Percentiles rank a stretch among this genome's conserved stretches.
Conservation (phyloP, 306 rosid genomes). For the Begonia peltatifolia region DNA sequence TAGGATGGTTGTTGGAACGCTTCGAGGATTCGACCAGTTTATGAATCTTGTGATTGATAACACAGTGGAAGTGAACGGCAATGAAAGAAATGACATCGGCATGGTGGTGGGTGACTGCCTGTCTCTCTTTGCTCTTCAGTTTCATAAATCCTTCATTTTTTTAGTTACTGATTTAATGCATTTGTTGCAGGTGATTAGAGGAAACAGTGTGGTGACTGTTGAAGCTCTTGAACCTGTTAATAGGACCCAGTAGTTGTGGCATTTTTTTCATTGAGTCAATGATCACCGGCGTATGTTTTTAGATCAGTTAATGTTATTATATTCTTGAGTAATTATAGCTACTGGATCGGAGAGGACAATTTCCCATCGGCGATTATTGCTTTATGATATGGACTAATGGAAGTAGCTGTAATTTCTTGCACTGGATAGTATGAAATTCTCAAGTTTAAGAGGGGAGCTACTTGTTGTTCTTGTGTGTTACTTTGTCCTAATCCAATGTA, state of each 20-base stretch:
- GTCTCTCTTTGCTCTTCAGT: not conserved
- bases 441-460: too few relatives aligned
- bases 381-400: too few relatives aligned
- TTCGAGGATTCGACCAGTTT: slow-evolving; percentile 77
- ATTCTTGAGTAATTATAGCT: too few relatives aligned
- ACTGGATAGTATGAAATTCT: too few relatives aligned
- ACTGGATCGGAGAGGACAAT: too few relatives aligned
- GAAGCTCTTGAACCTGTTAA: slow-evolving; percentile 97
- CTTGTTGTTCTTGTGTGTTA: too few relatives aligned
- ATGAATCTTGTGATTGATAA: slow-evolving; percentile 83
- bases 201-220: slow-evolving; percentile 95
- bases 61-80: slow-evolving; percentile 73
- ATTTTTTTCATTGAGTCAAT: not conserved
- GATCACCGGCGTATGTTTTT: not conserved
- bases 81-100: slow-evolving; percentile 69
- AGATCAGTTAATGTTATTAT: not conserved
- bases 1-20: slow-evolving; percentile 77
- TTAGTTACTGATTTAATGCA: not conserved
- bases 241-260: slow-evolving; percentile 28
- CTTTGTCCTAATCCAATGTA: too few relatives aligned
- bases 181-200: slow-evolving; percentile 73
- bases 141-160: slow-evolving; percentile 1
- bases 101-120: slow-evolving; percentile 50
- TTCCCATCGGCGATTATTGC: too few relatives aligned
- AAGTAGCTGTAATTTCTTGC: too few relatives aligned